Evolutionary conservation across 176 grass and related monocot genomes (phyloP).

Genomic region (Rhynchospora breviuscula): DNA sequence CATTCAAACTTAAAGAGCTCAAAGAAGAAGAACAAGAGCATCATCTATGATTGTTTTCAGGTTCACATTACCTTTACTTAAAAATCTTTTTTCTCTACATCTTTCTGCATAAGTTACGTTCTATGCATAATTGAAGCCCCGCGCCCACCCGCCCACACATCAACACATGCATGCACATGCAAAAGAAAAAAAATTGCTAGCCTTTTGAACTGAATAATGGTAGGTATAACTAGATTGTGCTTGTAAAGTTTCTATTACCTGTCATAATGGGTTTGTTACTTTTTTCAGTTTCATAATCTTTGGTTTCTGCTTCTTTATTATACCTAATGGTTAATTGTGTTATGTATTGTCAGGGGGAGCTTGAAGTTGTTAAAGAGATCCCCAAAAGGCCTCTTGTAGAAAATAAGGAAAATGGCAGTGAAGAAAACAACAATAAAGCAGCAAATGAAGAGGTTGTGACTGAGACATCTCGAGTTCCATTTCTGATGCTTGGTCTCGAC

Average conservation of each 20-base stretch:
- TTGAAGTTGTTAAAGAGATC: slow-evolving; percentile 92
- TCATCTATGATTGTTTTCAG: slow-evolving; percentile 98
- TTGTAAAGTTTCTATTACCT: neutral
- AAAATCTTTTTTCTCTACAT: neutral
- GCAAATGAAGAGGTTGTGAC: slow-evolving; percentile 38
- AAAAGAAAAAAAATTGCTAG: neutral
- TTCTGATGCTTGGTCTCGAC: slow-evolving; percentile 94
- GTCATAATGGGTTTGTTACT: neutral
- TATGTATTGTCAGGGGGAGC: slow-evolving; percentile 62
- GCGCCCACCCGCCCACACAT: neutral
- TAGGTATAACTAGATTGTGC: neutral
- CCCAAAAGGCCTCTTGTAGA: slow-evolving; percentile 51
- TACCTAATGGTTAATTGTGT: neutral
- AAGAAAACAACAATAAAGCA: slow-evolving; percentile 48
- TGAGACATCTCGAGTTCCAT: slow-evolving; percentile 77
- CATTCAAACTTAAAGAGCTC: slow-evolving; percentile 68
- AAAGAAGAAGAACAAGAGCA: slow-evolving; percentile 81
- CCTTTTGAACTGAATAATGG: neutral
- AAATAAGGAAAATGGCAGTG: slow-evolving; percentile 46
- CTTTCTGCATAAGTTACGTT: neutral
- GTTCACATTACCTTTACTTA: slow-evolving; percentile 33
- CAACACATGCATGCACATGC: neutral
- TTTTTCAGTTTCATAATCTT: neutral
- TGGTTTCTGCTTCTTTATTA: neutral
- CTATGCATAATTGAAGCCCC: neutral